Conservation (phyloP, 2,329 filamentous ascomycete genomes). For the Phialocephala sp. region DNA sequence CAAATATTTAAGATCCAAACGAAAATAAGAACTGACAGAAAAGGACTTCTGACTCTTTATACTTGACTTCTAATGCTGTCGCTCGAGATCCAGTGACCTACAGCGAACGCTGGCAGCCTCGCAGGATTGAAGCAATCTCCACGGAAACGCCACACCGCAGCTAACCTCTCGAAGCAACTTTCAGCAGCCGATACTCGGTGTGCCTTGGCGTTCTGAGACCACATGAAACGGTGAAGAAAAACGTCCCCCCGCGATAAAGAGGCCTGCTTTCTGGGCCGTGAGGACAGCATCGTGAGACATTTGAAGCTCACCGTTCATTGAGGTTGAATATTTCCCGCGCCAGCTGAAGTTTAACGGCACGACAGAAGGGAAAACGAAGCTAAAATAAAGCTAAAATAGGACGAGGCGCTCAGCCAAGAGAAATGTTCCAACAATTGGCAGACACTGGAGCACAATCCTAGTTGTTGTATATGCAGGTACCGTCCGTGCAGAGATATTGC, state of each 20-base stretch:
- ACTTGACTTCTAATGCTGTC: not conserved
- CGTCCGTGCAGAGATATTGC: not conserved
- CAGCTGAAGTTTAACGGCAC: slow-evolving; percentile 12
- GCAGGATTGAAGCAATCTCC: slow-evolving; percentile 8
- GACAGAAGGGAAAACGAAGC: too few species aligned
- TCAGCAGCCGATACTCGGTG: slow-evolving; percentile 14
- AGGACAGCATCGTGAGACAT: not conserved
- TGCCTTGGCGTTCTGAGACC: slow-evolving; percentile 18
- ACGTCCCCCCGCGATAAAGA: not conserved
- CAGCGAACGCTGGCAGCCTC: not conserved
- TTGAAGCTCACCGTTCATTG: slow-evolving; percentile 1
- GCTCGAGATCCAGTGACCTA: not conserved
- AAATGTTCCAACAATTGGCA: not conserved
- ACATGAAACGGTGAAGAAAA: slow-evolving; percentile 11
- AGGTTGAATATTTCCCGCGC: not conserved
- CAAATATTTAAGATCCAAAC: too few species aligned
- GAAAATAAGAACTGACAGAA: not conserved
- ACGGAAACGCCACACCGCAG: slow-evolving; percentile 3
- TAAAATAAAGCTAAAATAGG: not conserved
- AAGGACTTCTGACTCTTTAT: not conserved
- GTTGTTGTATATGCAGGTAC: not conserved
- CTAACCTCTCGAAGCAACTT: not conserved
- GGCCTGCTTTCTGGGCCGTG: not conserved
- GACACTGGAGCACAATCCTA: not conserved
- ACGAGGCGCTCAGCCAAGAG: not conserved